These are phyloP conservation scores for Colletotrichum sidae DNA, from an alignment of 2,329 filamentous ascomycete species.

Conservation along the genomic window DNA sequence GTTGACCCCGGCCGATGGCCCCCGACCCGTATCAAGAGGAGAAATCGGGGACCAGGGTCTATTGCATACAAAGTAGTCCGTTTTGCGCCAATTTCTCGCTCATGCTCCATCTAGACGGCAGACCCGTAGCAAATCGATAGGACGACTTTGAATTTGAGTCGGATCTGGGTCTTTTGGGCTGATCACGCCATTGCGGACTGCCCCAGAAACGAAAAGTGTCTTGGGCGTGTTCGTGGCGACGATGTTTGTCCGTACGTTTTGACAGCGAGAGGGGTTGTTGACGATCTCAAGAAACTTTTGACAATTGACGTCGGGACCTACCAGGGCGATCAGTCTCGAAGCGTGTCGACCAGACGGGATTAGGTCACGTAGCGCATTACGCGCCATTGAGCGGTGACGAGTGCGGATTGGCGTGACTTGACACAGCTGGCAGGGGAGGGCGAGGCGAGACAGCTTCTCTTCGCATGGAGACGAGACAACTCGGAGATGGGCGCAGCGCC, in stretches of 20 bases:
- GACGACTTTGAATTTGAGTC: neutral
- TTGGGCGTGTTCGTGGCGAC: conserved; percentile 6
- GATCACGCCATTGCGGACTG: conserved; percentile 30
- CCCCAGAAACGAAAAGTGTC: conserved; percentile 26
- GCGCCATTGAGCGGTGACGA: conserved; percentile 29
- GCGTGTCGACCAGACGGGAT: conserved; percentile 10
- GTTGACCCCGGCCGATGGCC: conserved; percentile 8
- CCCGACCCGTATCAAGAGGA: conserved; percentile 30
- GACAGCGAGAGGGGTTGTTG: conserved; percentile 10
- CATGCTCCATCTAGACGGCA: neutral
- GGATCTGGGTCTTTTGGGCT: conserved; percentile 13
- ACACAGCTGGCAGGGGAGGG: conserved; percentile 1
- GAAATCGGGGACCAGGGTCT: conserved; percentile 29
- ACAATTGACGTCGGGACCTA: conserved; percentile 15
- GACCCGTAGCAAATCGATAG: conserved; percentile 11
- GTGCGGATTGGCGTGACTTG: conserved; percentile 15
- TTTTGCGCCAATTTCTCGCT: conserved; percentile 20
- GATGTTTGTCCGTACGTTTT: conserved; percentile 6
- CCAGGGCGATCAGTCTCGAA: conserved; percentile 10
- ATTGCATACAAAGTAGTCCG: neutral
- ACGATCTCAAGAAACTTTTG: conserved; percentile 2
- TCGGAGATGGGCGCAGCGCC: neutral
- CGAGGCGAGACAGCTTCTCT: neutral
- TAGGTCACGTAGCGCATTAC: conserved; percentile 8
- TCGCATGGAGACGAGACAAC: too few species aligned